Evolutionary conservation across 352 stramenopile species (phyloP), one percentile per base, ranked within the genome.

Genomic region (Pythium angustatum): DNA sequence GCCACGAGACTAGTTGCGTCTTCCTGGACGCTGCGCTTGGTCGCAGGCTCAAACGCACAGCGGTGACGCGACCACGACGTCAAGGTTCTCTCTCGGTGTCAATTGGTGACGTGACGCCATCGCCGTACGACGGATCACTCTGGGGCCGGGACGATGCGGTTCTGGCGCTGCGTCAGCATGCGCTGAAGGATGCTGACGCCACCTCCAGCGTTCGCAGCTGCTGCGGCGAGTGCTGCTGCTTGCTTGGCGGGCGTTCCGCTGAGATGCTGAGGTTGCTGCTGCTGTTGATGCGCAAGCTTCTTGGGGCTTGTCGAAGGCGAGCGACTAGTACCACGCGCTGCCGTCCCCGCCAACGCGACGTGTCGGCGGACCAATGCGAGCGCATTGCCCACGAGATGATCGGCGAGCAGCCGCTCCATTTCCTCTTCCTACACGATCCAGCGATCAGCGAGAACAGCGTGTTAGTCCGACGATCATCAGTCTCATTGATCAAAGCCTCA

Each of bases 121-220:
- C 17, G 17, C 15, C 14, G n/a, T 45, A 19, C 22, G 14, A 22
- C 0, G 9, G 11, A 9, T 58, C 60, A 67, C 33, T 69, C 47
- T 0, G 64, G 56, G 0, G 64, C 56, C 15, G 72, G 77, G 9
- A 75, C 40, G 28, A 88, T 69, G n/a, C 77, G 79, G 21, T 83
- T 85, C 53, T 85, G 70, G 12, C 79, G 73, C 30, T 88, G 79
- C 12, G 73, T 34, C 1, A 88, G 70, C 77, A 88, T 88, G 11
- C 79, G 79, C 58, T 88, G 79, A 19, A 88, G 53, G 47, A 86
- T 88, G 30, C 77, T 86, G 4, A 68, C 60, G 28, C 75, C 68
- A 8, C 48, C 58, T 36, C 7, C 45, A 4, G 24, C 17, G 22
- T 26, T 40, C n/a, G 44, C 27, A 21, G 36, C 40, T 22, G 47